Percentiles rank a stretch among this genome's conserved stretches.
Evolutionary conservation across 805 yeast species (phyloP).

Genomic region (Yarrowia osloensis): DNA sequence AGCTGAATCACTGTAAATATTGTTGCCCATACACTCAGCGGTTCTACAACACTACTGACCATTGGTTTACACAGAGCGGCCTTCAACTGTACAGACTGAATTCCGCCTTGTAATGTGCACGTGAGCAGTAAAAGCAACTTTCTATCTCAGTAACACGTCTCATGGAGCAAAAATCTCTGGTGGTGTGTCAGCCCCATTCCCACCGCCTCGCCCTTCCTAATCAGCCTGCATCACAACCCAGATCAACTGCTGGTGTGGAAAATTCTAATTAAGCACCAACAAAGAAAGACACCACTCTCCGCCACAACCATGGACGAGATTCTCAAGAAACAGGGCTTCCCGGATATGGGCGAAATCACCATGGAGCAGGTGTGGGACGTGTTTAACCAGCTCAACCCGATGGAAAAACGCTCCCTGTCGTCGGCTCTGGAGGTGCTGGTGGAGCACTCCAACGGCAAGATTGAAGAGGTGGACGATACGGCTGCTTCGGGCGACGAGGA

Average conservation of each 20-base stretch:
- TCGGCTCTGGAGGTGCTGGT: conserved; percentile 22
- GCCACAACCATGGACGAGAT: conserved; percentile 15
- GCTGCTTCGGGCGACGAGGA: background rate
- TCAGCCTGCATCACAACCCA: background rate
- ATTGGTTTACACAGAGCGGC: too few relatives aligned
- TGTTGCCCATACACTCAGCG: too few relatives aligned
- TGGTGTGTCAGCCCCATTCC: too few relatives aligned
- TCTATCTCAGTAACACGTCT: too few relatives aligned
- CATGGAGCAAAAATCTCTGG: too few relatives aligned
- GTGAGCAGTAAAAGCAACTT: too few relatives aligned
- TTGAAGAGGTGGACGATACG: background rate
- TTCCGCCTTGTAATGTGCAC: too few relatives aligned
- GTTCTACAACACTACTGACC: too few relatives aligned
- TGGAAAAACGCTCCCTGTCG: conserved; percentile 10
- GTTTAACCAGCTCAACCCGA: conserved; percentile 30
- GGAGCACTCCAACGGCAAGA: conserved; percentile 16
- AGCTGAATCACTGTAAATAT: too few relatives aligned
- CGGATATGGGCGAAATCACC: conserved; percentile 29
- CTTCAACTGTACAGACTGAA: too few relatives aligned
- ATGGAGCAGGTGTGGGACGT: conserved; percentile 31
- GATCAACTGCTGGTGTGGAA: background rate
- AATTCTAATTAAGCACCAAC: background rate
- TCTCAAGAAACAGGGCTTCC: conserved; percentile 22
- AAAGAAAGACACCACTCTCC: background rate
- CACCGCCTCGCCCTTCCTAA: too few relatives aligned